Base-by-base conservation (phyloP, 768 basidiomycete genomes). In the Gymnopilus dilepis region DNA sequence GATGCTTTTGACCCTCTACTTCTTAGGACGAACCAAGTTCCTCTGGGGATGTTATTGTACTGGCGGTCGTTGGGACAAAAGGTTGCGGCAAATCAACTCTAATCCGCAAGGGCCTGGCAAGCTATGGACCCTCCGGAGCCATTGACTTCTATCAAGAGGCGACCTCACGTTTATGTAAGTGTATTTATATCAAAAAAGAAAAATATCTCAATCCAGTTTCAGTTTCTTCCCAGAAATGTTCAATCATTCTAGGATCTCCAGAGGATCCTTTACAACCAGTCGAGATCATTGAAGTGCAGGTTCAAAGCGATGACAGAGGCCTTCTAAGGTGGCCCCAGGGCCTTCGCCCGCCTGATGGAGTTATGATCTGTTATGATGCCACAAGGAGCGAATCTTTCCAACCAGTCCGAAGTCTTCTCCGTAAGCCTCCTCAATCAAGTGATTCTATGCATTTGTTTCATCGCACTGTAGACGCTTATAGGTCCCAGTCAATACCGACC, bases 1-100 rank as follows among this genome's bases (percentile, higher is more conserved):
- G n/a, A n/a, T n/a, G n/a, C n/a, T n/a, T n/a, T n/a, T n/a, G n/a
- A n/a, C n/a, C n/a, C n/a, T n/a, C n/a, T n/a, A n/a, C n/a, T n/a
- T n/a, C n/a, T n/a, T n/a, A n/a, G n/a, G n/a, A n/a, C n/a, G n/a
- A n/a, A n/a, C n/a, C n/a, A n/a, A n/a, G n/a, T 51, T 56, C 45
- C 28, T 34, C 38, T 52, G 51, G 47, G 15, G 65, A 68, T n/a
- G 73, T 74, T 48, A 73, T 91, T 51, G 86, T 87, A 8, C 78
- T 99, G 30, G 88, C 89, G 31, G 87, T 99, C 33, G 82, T 96
- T 38, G 97, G 97, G 13, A 82, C 86, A 12, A 74, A 82, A 38
- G 84, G 87, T 33, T 94, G 91, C 61, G 97, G 96, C 62, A 98
- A 98, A 76, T 89, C 92, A 1, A 85, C 87, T 2, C 82, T 94